Evolutionary conservation across 768 basidiomycete species (phyloP).

Genomic region (Naganishia vaughanmartiniae): DNA sequence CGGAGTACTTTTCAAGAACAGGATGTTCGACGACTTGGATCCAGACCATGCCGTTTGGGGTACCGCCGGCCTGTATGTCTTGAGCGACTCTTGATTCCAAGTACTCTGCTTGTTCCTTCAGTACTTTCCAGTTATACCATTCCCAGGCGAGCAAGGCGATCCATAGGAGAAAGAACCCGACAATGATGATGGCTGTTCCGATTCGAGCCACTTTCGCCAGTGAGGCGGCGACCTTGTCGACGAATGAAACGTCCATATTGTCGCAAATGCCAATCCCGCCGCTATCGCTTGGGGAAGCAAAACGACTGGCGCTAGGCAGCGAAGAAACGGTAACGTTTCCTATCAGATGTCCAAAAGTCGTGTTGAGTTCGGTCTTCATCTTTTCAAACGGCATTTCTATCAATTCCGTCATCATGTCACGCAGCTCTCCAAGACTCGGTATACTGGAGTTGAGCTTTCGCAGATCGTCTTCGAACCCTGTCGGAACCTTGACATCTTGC

Average conservation of each 20-base stretch:
- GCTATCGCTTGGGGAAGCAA: background rate
- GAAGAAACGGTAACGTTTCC: slow-evolving; percentile 19
- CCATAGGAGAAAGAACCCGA: slow-evolving; percentile 70
- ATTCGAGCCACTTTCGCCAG: slow-evolving; percentile 78
- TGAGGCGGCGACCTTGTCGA: slow-evolving; percentile 79
- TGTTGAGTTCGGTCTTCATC: slow-evolving; percentile 83
- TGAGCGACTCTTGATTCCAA: slow-evolving; percentile 38
- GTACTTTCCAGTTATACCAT: slow-evolving; percentile 75
- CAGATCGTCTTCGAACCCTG: slow-evolving; percentile 69
- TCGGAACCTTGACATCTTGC: slow-evolving; percentile 74
- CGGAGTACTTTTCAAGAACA: slow-evolving; percentile 45
- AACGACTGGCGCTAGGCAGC: slow-evolving; percentile 33
- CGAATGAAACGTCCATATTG: slow-evolving; percentile 72
- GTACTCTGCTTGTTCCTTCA: slow-evolving; percentile 42
- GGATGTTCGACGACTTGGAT: slow-evolving; percentile 51
- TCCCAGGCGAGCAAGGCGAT: slow-evolving; percentile 72
- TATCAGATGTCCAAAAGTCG: slow-evolving; percentile 59
- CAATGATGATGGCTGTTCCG: slow-evolving; percentile 69
- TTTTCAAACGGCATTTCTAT: slow-evolving; percentile 73
- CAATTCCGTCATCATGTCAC: slow-evolving; percentile 64
- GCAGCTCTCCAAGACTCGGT: slow-evolving; percentile 73
- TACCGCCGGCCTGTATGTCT: slow-evolving; percentile 35
- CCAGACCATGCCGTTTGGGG: slow-evolving; percentile 43
- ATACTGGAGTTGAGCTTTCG: slow-evolving; percentile 74
- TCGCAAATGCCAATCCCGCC: slow-evolving; percentile 63